Conservation (phyloP, 2,329 filamentous ascomycete genomes). For the Raffaelea albimanens region DNA sequence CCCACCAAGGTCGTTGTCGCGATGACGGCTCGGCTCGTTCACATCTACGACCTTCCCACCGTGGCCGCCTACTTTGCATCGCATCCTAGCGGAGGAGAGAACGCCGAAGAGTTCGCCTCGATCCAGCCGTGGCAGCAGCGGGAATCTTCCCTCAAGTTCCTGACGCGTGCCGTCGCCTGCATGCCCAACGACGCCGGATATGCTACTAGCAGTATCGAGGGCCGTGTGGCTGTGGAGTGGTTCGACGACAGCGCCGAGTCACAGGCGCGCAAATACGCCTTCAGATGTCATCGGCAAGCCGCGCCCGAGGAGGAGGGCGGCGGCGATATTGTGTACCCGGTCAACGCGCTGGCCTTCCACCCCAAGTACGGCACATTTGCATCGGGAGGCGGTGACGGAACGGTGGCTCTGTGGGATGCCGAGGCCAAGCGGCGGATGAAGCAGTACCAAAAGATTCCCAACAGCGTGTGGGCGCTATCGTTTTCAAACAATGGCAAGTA, state of each 20-base stretch:
- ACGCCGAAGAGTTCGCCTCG: slow-evolving; percentile 26
- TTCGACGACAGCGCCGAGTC: slow-evolving; percentile 84
- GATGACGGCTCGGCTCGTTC: slow-evolving; percentile 87
- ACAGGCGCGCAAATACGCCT: slow-evolving; percentile 91
- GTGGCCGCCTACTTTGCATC: slow-evolving; percentile 48
- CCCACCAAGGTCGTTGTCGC: slow-evolving; percentile 81
- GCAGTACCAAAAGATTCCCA: slow-evolving; percentile 76
- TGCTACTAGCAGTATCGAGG: slow-evolving; percentile 86
- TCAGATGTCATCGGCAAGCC: slow-evolving; percentile 91
- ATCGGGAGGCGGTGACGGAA: slow-evolving; percentile 79
- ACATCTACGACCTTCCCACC: slow-evolving; percentile 81
- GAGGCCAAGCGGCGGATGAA: slow-evolving; percentile 82
- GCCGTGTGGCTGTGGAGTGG: slow-evolving; percentile 93
- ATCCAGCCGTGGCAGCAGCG: slow-evolving; percentile 83
- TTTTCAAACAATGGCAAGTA: slow-evolving; percentile 72
- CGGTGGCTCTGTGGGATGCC: slow-evolving; percentile 89
- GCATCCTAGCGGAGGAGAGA: slow-evolving; percentile 7
- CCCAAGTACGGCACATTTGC: slow-evolving; percentile 77
- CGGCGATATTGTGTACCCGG: slow-evolving; percentile 78
- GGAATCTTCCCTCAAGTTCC: slow-evolving; percentile 91
- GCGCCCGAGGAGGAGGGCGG: slow-evolving; percentile 51
- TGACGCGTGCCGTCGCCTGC: slow-evolving; percentile 84
- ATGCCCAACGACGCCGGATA: slow-evolving; percentile 97
- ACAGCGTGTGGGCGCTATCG: slow-evolving; percentile 66
- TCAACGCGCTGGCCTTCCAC: slow-evolving; percentile 85